These are phyloP conservation scores for Emergomyces orientalis DNA, from an alignment of 2,329 filamentous ascomycete genomes.

Conservation along the genomic window DNA sequence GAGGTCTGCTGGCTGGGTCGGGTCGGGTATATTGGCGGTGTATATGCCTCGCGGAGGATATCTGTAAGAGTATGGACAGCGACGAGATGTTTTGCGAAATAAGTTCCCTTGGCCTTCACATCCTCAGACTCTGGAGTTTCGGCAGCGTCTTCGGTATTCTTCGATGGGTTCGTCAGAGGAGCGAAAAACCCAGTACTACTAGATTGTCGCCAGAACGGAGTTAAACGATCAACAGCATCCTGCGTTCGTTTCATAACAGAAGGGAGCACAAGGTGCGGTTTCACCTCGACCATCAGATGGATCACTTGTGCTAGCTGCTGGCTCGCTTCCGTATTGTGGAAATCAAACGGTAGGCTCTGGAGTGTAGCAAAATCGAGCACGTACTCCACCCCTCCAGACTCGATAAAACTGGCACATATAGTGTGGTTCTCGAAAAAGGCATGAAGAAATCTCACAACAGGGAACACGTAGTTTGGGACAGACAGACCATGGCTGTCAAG, in stretches of 20 bases:
- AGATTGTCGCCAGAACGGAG: conserved; percentile 53
- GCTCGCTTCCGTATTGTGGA: conserved; percentile 57
- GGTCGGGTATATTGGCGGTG: conserved; percentile 52
- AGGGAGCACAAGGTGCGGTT: conserved; percentile 70
- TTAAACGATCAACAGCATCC: conserved; percentile 56
- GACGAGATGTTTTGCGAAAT: conserved; percentile 66
- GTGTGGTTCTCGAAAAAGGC: conserved; percentile 66
- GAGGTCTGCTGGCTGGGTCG: conserved; percentile 51
- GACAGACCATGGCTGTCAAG: conserved; percentile 43
- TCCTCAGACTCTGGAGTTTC: conserved; percentile 26
- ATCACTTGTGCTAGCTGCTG: conserved; percentile 65
- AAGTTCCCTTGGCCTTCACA: conserved; percentile 55
- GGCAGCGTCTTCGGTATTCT: conserved; percentile 12
- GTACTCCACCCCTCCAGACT: conserved; percentile 69
- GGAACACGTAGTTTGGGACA: conserved; percentile 62
- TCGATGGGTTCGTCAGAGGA: conserved; percentile 42
- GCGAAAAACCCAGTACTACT: conserved; percentile 57
- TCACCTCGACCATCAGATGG: conserved; percentile 67
- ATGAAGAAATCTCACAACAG: conserved; percentile 65
- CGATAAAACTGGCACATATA: conserved; percentile 65
- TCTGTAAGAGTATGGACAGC: conserved; percentile 67
- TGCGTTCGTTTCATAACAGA: conserved; percentile 69
- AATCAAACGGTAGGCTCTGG: conserved; percentile 67
- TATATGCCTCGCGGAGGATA: conserved; percentile 65
- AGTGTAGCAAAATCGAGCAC: conserved; percentile 76